These are phyloP conservation scores for Citrullus colocynthis DNA, from an alignment of 306 rosid species.

Conservation along the genomic window DNA sequence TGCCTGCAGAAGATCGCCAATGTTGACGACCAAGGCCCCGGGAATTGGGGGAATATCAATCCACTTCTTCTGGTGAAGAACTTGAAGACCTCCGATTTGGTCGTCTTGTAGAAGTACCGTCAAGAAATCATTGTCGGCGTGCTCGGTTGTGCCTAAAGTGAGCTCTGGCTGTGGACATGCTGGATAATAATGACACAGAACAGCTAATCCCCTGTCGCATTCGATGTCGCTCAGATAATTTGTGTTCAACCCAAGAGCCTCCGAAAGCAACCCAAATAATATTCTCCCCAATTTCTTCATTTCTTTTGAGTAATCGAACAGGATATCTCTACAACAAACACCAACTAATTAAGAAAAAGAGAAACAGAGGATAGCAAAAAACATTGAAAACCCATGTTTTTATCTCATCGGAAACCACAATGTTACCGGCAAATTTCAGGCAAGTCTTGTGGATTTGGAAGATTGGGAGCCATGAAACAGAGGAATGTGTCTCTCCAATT, in stretches of 20 bases:
- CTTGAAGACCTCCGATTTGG: constrained; percentile 29
- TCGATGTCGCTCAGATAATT: constrained; percentile 8
- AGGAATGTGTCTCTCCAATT: constrained; percentile 38
- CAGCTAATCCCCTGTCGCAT: constrained; percentile 4
- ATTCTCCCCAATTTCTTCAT: background rate
- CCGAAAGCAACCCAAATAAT: constrained; percentile 20
- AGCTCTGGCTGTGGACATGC: constrained; percentile 30
- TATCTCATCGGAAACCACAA: background rate
- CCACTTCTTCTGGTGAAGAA: constrained; percentile 17
- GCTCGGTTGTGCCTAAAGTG: constrained; percentile 21
- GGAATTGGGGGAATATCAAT: constrained; percentile 15
- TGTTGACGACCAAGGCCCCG: constrained; percentile 21
- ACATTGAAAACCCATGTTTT: background rate
- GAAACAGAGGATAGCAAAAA: no score
- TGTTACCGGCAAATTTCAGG: constrained; percentile 26
- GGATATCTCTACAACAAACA: constrained; percentile 11
- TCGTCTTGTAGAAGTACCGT: constrained; percentile 31
- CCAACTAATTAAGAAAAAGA: background rate
- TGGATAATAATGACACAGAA: constrained; percentile 23
- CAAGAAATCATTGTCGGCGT: constrained; percentile 17
- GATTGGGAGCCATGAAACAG: constrained; percentile 16
- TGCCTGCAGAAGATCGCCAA: constrained; percentile 29
- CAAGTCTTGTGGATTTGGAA: constrained; percentile 28
- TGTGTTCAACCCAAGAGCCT: constrained; percentile 20
- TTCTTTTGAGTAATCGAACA: constrained; percentile 11